phyloP scores from a whole-genome alignment of 2,329 filamentous ascomycete species.

The Phaeomoniella chlamydospora region DNA sequence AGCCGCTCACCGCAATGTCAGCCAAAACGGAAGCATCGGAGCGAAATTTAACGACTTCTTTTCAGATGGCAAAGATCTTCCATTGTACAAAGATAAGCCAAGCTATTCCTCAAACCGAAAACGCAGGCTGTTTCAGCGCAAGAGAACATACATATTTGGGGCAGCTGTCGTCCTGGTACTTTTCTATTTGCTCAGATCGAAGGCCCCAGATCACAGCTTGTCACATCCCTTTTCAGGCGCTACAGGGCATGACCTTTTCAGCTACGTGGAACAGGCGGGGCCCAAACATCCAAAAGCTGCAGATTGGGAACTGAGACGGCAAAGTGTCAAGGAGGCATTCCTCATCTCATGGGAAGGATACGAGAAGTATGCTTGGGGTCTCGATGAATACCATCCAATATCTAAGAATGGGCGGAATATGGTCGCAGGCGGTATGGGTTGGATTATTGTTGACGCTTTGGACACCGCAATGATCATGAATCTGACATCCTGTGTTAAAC shows the following conservation, averaged over 20 bases:
- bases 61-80: conserved; percentile 49
- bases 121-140: conserved; percentile 47
- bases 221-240: neutral
- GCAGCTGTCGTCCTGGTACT: conserved; percentile 39
- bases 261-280: conserved; percentile 12
- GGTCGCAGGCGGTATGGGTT: conserved; percentile 78
- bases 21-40: conserved; percentile 34
- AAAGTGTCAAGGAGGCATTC: conserved; percentile 80
- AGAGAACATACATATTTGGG: conserved; percentile 42
- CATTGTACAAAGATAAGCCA: conserved; percentile 99
- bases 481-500: conserved; percentile 66
- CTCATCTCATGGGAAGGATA: conserved; percentile 87
- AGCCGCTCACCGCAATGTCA: conserved; percentile 22
- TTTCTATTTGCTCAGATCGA: conserved; percentile 56
- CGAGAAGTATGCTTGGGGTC: conserved; percentile 87
- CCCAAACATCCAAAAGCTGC: conserved; percentile 22
- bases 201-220: conserved; percentile 5
- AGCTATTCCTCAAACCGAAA: conserved; percentile 45
- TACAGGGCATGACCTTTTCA: conserved; percentile 12
- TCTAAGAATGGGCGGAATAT: conserved; percentile 70
- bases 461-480: conserved; percentile 99
- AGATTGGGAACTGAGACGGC: conserved; percentile 65
- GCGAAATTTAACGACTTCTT: conserved; percentile 52
- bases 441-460: conserved; percentile 94
- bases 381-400: conserved; percentile 76